Percentiles rank a stretch among this genome's conserved stretches.
Evolutionary conservation across 2,329 filamentous ascomycete species (phyloP).

Genomic region (Alternaria arbusti): DNA sequence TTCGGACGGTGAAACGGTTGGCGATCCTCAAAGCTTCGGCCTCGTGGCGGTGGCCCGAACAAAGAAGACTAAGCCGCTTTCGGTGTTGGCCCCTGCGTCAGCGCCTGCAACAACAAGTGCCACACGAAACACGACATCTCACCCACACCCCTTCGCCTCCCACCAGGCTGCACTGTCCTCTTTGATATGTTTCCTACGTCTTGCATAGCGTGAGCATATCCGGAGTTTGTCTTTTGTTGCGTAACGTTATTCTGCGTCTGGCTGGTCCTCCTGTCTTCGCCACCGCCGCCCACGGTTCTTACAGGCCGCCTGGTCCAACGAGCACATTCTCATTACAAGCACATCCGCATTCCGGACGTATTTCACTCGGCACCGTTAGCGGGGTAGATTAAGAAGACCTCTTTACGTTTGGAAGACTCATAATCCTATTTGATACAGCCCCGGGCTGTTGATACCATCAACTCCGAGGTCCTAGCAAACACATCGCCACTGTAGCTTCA

Average conservation of each 20-base stretch:
- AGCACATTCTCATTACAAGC: background rate
- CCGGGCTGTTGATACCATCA: background rate
- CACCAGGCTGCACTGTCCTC: slow-evolving; percentile 1
- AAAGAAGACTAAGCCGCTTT: slow-evolving; percentile 12
- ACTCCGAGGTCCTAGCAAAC: background rate
- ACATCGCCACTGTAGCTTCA: background rate
- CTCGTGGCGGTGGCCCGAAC: slow-evolving; percentile 27
- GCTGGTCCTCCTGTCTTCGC: slow-evolving; percentile 29
- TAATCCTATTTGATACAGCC: background rate
- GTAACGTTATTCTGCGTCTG: slow-evolving; percentile 24
- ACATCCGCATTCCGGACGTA: background rate
- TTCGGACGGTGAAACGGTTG: slow-evolving; percentile 23
- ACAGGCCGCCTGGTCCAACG: background rate
- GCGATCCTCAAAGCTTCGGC: slow-evolving; percentile 28
- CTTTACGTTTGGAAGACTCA: background rate
- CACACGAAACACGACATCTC: slow-evolving; percentile 9
- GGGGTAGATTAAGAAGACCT: background rate
- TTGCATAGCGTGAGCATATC: slow-evolving; percentile 43
- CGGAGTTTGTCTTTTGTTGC: slow-evolving; percentile 17
- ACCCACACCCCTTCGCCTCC: slow-evolving; percentile 9
- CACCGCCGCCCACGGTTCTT: slow-evolving; percentile 37
- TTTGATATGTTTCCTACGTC: slow-evolving; percentile 13
- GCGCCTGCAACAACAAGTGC: slow-evolving; percentile 12
- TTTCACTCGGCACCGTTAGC: background rate
- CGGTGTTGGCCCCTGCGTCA: slow-evolving; percentile 11